These are phyloP conservation scores for Amauroascus niger DNA, from an alignment of 2,329 filamentous ascomycete species.

Conservation along the genomic window DNA sequence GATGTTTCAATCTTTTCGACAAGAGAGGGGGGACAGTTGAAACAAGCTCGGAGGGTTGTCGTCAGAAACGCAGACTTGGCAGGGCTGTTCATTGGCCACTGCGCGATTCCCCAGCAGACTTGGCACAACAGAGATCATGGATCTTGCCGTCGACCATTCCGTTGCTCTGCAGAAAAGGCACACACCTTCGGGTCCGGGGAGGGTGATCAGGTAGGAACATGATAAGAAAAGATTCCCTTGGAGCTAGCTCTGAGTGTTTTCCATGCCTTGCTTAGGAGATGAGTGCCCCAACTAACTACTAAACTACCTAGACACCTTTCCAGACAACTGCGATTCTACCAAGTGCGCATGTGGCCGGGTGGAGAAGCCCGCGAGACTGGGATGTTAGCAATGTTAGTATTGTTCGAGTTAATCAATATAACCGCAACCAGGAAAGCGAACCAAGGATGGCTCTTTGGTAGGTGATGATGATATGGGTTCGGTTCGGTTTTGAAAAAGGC, in stretches of 20 bases:
- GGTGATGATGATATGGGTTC: not conserved
- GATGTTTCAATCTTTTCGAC: conserved; percentile 1
- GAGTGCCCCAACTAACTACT: no score
- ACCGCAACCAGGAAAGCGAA: not conserved
- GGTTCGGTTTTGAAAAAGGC: not conserved
- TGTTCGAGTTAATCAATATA: conserved; percentile 5
- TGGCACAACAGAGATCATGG: no score
- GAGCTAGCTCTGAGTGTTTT: no score
- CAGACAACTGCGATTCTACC: no score
- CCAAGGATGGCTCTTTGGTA: not conserved
- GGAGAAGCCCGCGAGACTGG: not conserved
- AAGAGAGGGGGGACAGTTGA: no score
- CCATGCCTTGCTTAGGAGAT: no score
- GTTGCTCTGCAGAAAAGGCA: no score
- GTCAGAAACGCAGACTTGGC: conserved; percentile 9
- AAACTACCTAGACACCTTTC: no score
- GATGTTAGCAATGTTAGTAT: not conserved
- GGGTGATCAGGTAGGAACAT: no score
- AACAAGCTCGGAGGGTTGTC: not conserved
- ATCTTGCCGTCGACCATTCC: no score
- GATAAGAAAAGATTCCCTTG: no score
- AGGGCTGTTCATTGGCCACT: conserved; percentile 1
- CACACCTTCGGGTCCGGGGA: no score
- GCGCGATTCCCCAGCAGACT: not conserved
- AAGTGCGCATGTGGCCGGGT: not conserved